These are phyloP conservation scores for Avena sativa DNA, from an alignment of 176 grass and related monocot genomes.

Conservation along the genomic window DNA sequence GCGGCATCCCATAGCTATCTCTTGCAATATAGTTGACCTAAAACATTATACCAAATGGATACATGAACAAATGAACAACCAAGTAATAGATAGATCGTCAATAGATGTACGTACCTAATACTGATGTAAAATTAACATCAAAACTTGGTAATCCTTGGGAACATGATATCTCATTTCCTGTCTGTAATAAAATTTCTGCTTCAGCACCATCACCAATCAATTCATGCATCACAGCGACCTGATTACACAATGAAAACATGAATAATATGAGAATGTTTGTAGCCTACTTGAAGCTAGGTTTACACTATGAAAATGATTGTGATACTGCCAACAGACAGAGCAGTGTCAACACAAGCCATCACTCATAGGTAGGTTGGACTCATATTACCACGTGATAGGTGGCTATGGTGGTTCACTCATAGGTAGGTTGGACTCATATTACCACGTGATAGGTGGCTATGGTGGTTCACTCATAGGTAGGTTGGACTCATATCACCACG, in stretches of 20 bases:
- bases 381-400: constrained; percentile 12
- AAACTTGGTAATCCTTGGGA: constrained; percentile 60
- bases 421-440: constrained; percentile 22
- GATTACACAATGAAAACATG: constrained; percentile 17
- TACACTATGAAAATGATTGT: constrained; percentile 6
- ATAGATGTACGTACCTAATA: constrained; percentile 60
- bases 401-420: constrained; percentile 1
- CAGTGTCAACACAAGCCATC: constrained; percentile 19
- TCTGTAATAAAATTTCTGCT: constrained; percentile 74
- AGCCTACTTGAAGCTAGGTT: constrained; percentile 16
- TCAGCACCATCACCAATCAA: constrained; percentile 75
- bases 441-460: background rate
- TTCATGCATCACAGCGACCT: constrained; percentile 78
- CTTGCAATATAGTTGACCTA: constrained; percentile 86
- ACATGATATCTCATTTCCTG: constrained; percentile 76
- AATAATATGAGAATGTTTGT: background rate
- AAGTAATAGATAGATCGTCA: constrained; percentile 9
- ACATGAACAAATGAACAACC: constrained; percentile 27
- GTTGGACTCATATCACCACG: too few species aligned
- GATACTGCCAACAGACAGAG: constrained; percentile 3
- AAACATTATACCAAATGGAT: constrained; percentile 31
- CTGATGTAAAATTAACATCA: constrained; percentile 65
- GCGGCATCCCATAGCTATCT: constrained; percentile 65
- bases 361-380: constrained; percentile 18
- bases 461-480: background rate